phyloP scores from a whole-genome alignment of 2,329 filamentous ascomycete species.

The Cordyceps tenuipes region DNA sequence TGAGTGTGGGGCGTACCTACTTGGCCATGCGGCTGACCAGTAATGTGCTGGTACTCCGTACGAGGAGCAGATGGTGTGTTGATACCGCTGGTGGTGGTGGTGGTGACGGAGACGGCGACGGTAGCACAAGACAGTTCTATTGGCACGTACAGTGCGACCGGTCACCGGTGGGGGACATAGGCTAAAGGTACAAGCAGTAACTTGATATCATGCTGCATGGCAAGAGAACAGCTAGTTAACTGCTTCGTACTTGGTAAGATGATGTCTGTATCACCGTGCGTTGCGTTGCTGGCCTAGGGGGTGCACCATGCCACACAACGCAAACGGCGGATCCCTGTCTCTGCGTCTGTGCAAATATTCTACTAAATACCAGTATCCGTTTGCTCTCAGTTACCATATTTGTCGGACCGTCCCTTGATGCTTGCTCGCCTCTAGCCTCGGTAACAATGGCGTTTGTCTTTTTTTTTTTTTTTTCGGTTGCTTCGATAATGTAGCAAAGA shows the following conservation, averaged over 20 bases:
- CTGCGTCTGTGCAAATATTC: neutral
- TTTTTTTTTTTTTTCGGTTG: neutral
- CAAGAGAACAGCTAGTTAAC: neutral
- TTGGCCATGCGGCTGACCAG: no score
- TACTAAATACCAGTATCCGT: neutral
- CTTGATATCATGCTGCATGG: neutral
- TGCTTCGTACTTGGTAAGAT: neutral
- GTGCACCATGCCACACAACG: neutral
- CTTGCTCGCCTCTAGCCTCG: neutral
- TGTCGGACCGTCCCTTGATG: neutral
- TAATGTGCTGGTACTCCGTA: no score
- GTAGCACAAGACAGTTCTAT: neutral
- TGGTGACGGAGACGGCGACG: no score
- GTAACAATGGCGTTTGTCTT: neutral
- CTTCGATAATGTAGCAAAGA: neutral
- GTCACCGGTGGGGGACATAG: neutral
- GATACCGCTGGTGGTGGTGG: neutral
- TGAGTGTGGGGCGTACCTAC: neutral
- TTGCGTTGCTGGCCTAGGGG: neutral
- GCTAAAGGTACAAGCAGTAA: neutral
- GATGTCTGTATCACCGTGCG: neutral
- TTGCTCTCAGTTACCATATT: neutral
- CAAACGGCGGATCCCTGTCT: conserved; percentile 1
- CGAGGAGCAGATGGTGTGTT: neutral
- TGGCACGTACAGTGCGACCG: neutral